These are phyloP conservation scores for Ceratobasidium sp. DNA, from an alignment of 1,284 basidiomycete genomes.

Conservation along the genomic window DNA sequence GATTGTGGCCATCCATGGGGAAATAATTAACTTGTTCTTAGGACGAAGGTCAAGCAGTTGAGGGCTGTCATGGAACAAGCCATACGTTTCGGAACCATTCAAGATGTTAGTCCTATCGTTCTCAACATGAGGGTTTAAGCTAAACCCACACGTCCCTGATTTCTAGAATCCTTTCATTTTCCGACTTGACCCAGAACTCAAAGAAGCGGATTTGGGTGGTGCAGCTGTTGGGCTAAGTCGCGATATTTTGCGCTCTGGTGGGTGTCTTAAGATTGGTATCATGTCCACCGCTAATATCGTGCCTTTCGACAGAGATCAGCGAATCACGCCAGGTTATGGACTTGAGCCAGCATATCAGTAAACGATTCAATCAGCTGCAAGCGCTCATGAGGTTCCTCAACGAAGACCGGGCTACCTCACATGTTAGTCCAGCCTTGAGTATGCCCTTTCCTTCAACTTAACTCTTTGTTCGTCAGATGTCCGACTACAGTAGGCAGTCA, in stretches of 20 bases:
- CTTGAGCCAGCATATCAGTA: slow-evolving; percentile 79
- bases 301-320: slow-evolving; percentile 52
- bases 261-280: slow-evolving; percentile 25
- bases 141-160: background rate
- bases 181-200: slow-evolving; percentile 79
- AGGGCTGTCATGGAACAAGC: slow-evolving; percentile 89
- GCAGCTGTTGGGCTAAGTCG: slow-evolving; percentile 81
- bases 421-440: slow-evolving; percentile 59
- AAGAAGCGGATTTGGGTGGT: slow-evolving; percentile 81
- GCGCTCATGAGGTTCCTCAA: slow-evolving; percentile 90
- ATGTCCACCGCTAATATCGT: background rate
- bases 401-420: slow-evolving; percentile 79
- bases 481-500: slow-evolving; percentile 78
- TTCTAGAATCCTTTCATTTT: slow-evolving; percentile 84
- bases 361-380: slow-evolving; percentile 77
- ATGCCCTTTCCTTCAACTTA: background rate
- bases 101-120: slow-evolving; percentile 59
- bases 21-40: slow-evolving; percentile 50
- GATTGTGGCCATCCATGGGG: background rate
- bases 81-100: slow-evolving; percentile 79
- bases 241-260: slow-evolving; percentile 72
- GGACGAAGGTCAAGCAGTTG: slow-evolving; percentile 73
- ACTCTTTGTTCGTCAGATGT: slow-evolving; percentile 65
- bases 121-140: background rate
- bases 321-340: slow-evolving; percentile 78